These are phyloP conservation scores for Butyriboletus loyo DNA, from an alignment of 768 basidiomycete species.

Conservation along the genomic window DNA sequence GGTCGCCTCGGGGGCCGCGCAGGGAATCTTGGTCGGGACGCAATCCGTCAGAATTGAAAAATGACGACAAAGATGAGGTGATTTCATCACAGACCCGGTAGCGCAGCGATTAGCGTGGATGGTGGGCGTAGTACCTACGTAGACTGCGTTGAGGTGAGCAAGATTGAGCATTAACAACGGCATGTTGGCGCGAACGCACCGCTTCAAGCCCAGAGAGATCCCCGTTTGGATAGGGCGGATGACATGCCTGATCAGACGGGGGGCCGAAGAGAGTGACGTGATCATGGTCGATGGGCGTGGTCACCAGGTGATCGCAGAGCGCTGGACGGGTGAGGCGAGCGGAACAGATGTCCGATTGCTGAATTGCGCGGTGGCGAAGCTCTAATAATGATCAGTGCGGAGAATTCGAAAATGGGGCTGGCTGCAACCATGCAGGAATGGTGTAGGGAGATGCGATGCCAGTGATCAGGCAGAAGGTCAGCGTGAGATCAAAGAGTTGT, in stretches of 20 bases:
- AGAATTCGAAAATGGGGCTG: not conserved
- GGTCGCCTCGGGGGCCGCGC: conserved; percentile 34
- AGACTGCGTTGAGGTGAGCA: conserved; percentile 10
- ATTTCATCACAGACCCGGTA: conserved; percentile 13
- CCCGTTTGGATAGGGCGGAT: not conserved
- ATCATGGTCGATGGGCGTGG: conserved; percentile 1
- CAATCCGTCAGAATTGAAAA: not conserved
- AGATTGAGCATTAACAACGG: conserved; percentile 4
- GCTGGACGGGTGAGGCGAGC: conserved; percentile 2
- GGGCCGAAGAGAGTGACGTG: not conserved
- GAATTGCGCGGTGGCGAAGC: not conserved
- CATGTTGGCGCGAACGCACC: conserved; percentile 8
- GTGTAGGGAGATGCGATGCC: conserved; percentile 11
- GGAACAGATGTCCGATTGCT: not conserved
- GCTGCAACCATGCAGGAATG: conserved; percentile 24
- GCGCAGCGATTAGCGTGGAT: conserved; percentile 11
- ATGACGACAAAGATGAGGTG: conserved; percentile 25
- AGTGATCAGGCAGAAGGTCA: not conserved
- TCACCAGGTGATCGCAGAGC: not conserved
- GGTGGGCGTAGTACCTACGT: conserved; percentile 11
- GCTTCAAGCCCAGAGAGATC: not conserved
- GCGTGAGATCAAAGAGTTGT: conserved; percentile 9
- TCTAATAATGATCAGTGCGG: not conserved
- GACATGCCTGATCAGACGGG: conserved; percentile 1
- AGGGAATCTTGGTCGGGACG: conserved; percentile 6